Evolutionary conservation across 176 grass and related monocot genomes (phyloP), one percentile per base, ranked within the genome.

Genomic region (Musa itinerans): DNA sequence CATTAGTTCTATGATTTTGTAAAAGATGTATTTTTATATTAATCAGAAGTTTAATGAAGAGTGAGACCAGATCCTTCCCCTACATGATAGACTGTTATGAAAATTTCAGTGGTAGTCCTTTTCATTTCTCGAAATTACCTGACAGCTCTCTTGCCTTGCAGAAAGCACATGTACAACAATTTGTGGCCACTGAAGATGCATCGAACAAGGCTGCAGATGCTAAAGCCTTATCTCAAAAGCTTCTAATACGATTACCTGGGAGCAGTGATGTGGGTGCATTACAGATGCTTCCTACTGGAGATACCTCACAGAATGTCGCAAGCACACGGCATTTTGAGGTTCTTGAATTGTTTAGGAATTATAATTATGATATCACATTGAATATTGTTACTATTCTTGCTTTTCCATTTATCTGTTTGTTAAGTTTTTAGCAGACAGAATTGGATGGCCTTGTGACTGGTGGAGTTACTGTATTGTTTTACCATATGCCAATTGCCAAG

Each of bases 151-250:
- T 89, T 76, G 19, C 70, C 76, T 91, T 87, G 63, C 84, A 98
- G 95, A 98, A 98, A 89, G 95, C 92, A 76, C 95, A 98, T 80
- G 95, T 98, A 19, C 95, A 98, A 54, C 95, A 98, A 68, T 98
- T 98, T 88, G 89, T 98, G 72, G 95, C 90, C 69, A 94, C 90
- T 20, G 95, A 98, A 87, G 95, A 98, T 91, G 95, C 95, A 83
- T 85, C 89, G 80, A 98, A 98, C 67, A 98, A 98, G 83, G 90
- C 95, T 78, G 90, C 95, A 68, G 95, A 98, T 91, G 88, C 95
- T 76, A 98, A 98, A 82, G 75, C 80, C 78, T 76, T 91, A 51
- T 91, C 86, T 79, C 90, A 98, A 83, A 98, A 93, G 76, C 90
- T 98, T 75, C 74, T 93, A 83, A 85, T 93, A 80, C 90, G 95